Evolutionary conservation across 257 asterid genomes (phyloP), one percentile per base, ranked within the genome.

Genomic region (Solanum ossicruentum): DNA sequence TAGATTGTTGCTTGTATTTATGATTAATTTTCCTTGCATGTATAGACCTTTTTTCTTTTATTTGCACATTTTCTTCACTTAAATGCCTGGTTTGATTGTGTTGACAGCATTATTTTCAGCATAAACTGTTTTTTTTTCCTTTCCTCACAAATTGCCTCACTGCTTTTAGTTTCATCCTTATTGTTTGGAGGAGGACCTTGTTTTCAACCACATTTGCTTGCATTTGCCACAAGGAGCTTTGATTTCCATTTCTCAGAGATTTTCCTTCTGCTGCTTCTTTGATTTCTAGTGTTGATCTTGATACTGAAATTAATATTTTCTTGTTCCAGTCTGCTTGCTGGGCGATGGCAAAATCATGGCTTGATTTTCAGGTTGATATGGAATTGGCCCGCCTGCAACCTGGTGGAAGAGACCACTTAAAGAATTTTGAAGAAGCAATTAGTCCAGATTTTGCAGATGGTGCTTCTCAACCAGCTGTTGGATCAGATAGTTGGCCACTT

Each of bases 291-390:
- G 49, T 26, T 52, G 82, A 11, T 52, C 28, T 16, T 78, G 65
- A 78, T 52, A 78, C 39, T 52, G 26, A 51, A 78, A 52, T 51
- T 11, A 52, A 66, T 73, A 85, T 72, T 86, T 75, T 85, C 89
- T 87, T 89, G 84, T 58, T 81, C 82, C 98, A 97, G 99, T 95
- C 98, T 85, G 99, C 99, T 82, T 97, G 99, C 91, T 97, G 99
- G 99, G 98, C 99, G 86, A 89, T 97, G 97, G 97, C 99, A 89
- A 97, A 93, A 81, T 93, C 99, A 81, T 97, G 99, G 99, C 98
- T 97, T 85, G 96, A 92, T 85, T 94, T 89, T 89, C 99, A 91
- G 89, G 98, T 95, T 90, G 99, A 97, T 88, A 88, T 92, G 84
- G 92, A 89, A 88, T 84, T 97, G 81, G 90, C 92, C 70, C 90